phyloP scores from a whole-genome alignment of 1,139 yeast species.

The Pichia sp. region DNA sequence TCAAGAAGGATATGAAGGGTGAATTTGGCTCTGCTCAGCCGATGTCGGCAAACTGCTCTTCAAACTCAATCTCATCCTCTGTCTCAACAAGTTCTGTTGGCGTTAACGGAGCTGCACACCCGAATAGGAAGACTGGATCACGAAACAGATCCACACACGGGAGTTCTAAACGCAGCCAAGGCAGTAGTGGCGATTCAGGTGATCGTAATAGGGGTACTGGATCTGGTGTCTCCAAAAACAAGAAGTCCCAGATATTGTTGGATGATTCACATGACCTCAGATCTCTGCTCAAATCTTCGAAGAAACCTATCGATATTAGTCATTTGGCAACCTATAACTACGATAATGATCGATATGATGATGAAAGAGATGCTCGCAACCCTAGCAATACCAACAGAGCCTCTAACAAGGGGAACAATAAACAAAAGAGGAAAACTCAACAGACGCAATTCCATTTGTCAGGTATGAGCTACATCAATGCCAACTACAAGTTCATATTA shows the following conservation, averaged over 20 bases:
- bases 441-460: constrained; percentile 31
- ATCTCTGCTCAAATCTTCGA: constrained; percentile 32
- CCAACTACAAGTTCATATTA: constrained; percentile 77
- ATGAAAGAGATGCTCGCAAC: constrained; percentile 5
- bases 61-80: no score
- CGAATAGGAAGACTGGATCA: no score
- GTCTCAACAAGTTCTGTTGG: no score
- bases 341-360: constrained; percentile 34
- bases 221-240: background rate
- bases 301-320: constrained; percentile 53
- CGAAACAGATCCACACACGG: background rate
- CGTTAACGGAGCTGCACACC: no score
- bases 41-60: no score
- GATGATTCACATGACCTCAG: constrained; percentile 26
- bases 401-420: background rate
- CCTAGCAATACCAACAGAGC: background rate
- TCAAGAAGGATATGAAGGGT: no score
- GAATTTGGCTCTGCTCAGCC: no score
- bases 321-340: constrained; percentile 58
- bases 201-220: background rate
- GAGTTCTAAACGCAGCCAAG: background rate
- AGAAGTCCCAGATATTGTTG: constrained; percentile 1
- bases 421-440: background rate
- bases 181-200: background rate
- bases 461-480: constrained; percentile 75